These are phyloP conservation scores for Botrytis paeoniae DNA, from an alignment of 2,329 filamentous ascomycete genomes.

Conservation along the genomic window DNA sequence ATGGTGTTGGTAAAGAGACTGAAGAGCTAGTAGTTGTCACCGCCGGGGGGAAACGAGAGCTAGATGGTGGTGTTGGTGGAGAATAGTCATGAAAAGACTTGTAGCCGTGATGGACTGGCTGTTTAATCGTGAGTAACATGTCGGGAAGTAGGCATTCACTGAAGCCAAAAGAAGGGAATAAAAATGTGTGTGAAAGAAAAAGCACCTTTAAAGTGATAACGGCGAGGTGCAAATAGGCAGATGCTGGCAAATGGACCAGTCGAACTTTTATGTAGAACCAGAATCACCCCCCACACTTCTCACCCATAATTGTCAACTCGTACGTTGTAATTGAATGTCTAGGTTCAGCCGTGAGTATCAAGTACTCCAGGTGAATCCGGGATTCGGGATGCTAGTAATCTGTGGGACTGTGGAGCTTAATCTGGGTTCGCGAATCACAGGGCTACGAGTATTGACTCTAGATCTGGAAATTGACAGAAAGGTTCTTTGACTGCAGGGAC, in stretches of 20 bases:
- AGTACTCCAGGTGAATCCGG: conserved; percentile 28
- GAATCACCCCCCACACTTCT: conserved; percentile 33
- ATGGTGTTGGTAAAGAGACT: conserved; percentile 33
- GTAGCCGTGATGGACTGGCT: conserved; percentile 46
- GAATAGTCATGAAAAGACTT: conserved; percentile 49
- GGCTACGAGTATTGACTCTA: conserved; percentile 27
- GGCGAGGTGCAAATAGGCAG: conserved; percentile 26
- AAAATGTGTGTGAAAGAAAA: conserved; percentile 30
- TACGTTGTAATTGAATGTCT: conserved; percentile 30
- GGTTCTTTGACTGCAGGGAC: conserved; percentile 29
- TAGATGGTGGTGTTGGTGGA: conserved; percentile 41
- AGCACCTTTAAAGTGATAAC: conserved; percentile 32
- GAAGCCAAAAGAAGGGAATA: conserved; percentile 34
- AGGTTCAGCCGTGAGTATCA: conserved; percentile 23
- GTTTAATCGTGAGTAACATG: conserved; percentile 53
- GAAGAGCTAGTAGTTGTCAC: conserved; percentile 38
- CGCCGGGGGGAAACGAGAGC: conserved; percentile 43
- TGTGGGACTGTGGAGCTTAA: conserved; percentile 29
- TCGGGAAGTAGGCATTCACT: conserved; percentile 33
- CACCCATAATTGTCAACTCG: conserved; percentile 30
- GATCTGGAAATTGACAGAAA: conserved; percentile 29
- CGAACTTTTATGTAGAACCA: conserved; percentile 33
- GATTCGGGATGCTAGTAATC: conserved; percentile 28
- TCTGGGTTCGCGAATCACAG: conserved; percentile 33
- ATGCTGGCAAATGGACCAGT: conserved; percentile 29